These are phyloP conservation scores for Taiozyma onychis DNA, from an alignment of 1,139 yeast genomes.

Conservation along the genomic window DNA sequence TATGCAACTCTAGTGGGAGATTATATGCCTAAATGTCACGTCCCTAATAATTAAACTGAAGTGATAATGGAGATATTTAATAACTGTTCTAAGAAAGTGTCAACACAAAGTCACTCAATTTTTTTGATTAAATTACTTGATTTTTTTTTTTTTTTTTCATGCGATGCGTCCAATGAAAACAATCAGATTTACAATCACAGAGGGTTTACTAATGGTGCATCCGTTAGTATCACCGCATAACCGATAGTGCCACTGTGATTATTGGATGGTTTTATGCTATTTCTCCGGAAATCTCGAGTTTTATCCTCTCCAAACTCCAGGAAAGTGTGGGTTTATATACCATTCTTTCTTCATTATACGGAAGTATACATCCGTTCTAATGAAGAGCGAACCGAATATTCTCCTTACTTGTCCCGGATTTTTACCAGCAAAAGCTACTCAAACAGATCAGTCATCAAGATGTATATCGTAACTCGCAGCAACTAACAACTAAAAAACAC, in stretches of 20 bases:
- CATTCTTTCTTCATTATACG: neutral
- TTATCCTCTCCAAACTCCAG: neutral
- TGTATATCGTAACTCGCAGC: neutral
- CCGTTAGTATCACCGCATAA: neutral
- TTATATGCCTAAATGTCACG: neutral
- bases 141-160: neutral
- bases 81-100: neutral
- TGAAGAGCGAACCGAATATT: too few relatives aligned
- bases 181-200: constrained; percentile 7
- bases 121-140: neutral
- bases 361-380: neutral
- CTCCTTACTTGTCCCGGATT: too few relatives aligned
- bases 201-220: neutral
- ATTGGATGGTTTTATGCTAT: neutral
- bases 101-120: neutral
- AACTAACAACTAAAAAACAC: neutral
- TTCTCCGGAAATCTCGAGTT: neutral
- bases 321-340: neutral
- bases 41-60: neutral
- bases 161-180: constrained; percentile 7
- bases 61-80: neutral
- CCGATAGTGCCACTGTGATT: neutral
- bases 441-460: neutral
- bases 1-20: neutral
- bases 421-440: neutral